Evolutionary conservation across 768 basidiomycete genomes (phyloP).

Genomic region (Suillus plorans): DNA sequence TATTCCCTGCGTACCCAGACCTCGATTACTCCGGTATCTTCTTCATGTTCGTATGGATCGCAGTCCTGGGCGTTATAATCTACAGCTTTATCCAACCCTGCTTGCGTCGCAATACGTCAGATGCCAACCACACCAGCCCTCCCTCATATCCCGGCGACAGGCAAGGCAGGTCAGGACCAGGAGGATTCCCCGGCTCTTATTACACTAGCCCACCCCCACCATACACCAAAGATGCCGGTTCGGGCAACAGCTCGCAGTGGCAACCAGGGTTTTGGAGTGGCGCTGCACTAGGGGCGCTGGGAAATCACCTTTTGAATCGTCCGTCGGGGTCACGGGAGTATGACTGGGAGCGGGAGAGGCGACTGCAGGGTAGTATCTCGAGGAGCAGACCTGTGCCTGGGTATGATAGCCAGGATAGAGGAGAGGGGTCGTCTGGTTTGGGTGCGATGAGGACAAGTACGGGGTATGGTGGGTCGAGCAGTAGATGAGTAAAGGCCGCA

Average conservation of each 20-base stretch:
- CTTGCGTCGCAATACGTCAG: constrained; percentile 31
- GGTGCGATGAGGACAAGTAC: constrained; percentile 76
- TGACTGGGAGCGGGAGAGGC: constrained; percentile 58
- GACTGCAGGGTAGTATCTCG: constrained; percentile 27
- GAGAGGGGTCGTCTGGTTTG: constrained; percentile 67
- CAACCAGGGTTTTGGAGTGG: constrained; percentile 87
- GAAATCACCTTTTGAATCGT: constrained; percentile 54
- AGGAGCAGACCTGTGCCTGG: constrained; percentile 23
- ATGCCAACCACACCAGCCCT: constrained; percentile 28
- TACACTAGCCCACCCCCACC: constrained; percentile 54
- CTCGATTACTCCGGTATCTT: constrained; percentile 46
- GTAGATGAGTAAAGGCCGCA: constrained; percentile 43
- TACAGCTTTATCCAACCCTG: constrained; percentile 64
- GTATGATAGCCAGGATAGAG: constrained; percentile 44
- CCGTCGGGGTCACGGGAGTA: constrained; percentile 36
- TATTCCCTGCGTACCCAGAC: constrained; percentile 31
- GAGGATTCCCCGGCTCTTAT: constrained; percentile 56
- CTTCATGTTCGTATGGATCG: constrained; percentile 60
- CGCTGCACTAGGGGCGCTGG: constrained; percentile 69
- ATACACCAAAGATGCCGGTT: constrained; percentile 43
- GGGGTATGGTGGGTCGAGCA: constrained; percentile 76
- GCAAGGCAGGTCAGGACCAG: constrained; percentile 21
- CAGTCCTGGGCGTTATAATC: constrained; percentile 48
- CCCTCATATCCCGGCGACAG: constrained; percentile 37
- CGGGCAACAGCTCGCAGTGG: constrained; percentile 40